phyloP scores from a whole-genome alignment of 176 grass and related monocot genomes.

The Eragrostis curvula region DNA sequence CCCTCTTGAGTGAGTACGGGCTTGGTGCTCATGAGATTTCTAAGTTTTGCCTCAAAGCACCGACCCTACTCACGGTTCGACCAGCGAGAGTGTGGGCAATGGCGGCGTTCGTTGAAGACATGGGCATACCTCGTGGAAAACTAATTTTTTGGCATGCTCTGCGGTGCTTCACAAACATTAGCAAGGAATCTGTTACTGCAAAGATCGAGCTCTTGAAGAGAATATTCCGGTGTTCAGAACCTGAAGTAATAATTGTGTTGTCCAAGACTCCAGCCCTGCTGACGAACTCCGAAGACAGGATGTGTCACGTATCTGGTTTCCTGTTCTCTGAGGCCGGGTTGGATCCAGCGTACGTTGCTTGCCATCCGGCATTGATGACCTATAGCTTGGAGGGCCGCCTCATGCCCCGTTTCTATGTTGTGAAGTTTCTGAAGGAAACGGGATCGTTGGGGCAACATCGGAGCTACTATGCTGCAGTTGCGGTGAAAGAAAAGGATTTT shows the following conservation, averaged over 20 bases:
- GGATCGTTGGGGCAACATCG: not conserved
- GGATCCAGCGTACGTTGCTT: constrained; percentile 16
- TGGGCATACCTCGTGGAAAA: constrained; percentile 28
- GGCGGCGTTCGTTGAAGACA: not conserved
- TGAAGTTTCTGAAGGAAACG: constrained; percentile 44
- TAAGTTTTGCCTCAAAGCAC: not conserved
- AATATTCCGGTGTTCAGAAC: constrained; percentile 47
- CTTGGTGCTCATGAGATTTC: constrained; percentile 38
- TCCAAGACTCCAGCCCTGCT: constrained; percentile 35
- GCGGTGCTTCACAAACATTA: not conserved
- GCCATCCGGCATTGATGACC: not conserved
- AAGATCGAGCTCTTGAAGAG: constrained; percentile 39
- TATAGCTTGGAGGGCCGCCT: constrained; percentile 36
- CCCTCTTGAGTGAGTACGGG: constrained; percentile 39
- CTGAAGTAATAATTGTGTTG: constrained; percentile 13
- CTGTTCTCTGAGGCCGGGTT: constrained; percentile 27
- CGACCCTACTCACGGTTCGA: constrained; percentile 35
- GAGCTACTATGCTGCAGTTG: not conserved
- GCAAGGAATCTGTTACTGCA: constrained; percentile 20
- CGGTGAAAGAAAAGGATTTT: constrained; percentile 24
- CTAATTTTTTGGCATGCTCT: constrained; percentile 43
- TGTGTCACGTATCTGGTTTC: constrained; percentile 16
- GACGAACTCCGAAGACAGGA: constrained; percentile 39
- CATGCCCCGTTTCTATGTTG: constrained; percentile 33
- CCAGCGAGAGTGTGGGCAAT: not conserved